These are phyloP conservation scores for Aspergillus sp. DNA, from an alignment of 2,329 filamentous ascomycete genomes.

Conservation along the genomic window DNA sequence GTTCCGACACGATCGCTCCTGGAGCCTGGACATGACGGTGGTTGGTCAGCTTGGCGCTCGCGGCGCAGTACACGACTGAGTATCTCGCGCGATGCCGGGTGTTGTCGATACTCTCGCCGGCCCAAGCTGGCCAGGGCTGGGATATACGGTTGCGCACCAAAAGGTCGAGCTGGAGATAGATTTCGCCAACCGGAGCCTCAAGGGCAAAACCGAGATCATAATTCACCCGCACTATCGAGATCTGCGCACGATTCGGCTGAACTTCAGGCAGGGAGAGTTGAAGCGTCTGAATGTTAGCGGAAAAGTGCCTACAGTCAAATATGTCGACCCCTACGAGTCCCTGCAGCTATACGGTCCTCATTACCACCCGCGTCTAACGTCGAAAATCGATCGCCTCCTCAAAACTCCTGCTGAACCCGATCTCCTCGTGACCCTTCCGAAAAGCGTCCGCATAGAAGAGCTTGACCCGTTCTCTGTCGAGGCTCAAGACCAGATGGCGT, in stretches of 20 bases:
- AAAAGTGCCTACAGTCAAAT: conserved; percentile 44
- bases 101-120: conserved; percentile 41
- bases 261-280: conserved; percentile 66
- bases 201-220: conserved; percentile 79
- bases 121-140: conserved; percentile 38
- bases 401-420: conserved; percentile 60
- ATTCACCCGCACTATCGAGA: conserved; percentile 68
- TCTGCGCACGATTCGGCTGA: conserved; percentile 60
- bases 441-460: conserved; percentile 65
- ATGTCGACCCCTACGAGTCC: conserved; percentile 52
- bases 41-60: conserved; percentile 41
- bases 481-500: conserved; percentile 49
- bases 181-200: conserved; percentile 74
- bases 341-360: conserved; percentile 61
- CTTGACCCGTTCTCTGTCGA: conserved; percentile 58
- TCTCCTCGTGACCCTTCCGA: conserved; percentile 63
- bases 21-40: conserved; percentile 45
- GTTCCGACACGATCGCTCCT: conserved; percentile 19
- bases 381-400: conserved; percentile 65
- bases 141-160: conserved; percentile 74
- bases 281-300: conserved; percentile 55
- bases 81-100: conserved; percentile 44
- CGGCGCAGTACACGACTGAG: conserved; percentile 44
- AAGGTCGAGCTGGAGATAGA: conserved; percentile 88
- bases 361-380: conserved; percentile 78